Base-by-base conservation (phyloP, 352 stramenopile species). In the Blastocystis sp. region DNA sequence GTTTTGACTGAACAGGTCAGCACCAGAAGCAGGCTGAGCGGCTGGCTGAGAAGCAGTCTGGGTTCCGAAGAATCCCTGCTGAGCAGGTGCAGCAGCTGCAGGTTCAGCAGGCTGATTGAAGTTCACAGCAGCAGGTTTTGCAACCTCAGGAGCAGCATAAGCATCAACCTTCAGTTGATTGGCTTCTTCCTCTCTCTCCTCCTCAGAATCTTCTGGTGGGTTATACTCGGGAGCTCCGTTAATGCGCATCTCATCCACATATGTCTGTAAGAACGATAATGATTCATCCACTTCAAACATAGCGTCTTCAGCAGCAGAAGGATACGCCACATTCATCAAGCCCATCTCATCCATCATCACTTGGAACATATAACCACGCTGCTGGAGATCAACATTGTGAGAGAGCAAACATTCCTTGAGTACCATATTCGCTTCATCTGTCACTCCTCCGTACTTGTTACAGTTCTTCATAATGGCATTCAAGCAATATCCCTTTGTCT, bases 331-430 rank as follows among this genome's bases (percentile, higher is more conserved):
- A 95, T 94, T 6, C 94, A 88, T 19, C 21, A 87, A 46, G 16
- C 59, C 59, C 37, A 61, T 58, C 78, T 95, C 93, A 81, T 95
- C 96, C 51, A 96, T 93, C 46, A 98, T 91, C 5, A 92, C 92
- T 19, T 98, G 91, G 88, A 98, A 98, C 92, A 99, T 96, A 77
- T 98, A 94, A 90, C 95, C 98, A n/a, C 96, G 94, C 90, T 98
- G 95, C 90, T 98, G 96, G 37, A 98, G 90, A 88, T 99, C 95
- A 42, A 94, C 94, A 90, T 97, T 95, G 29, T 93, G 92, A 43
- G 93, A 98, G 58, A 92, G 93, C 75, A 95, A 97, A 91, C 97
- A 98, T 88, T 97, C 95, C 89, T 97, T 92, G 91, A 99, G 94
- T 86, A 98, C 92, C 24, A 93, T 92, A n/a, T 96, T 93, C 0